Evolutionary conservation across 495 filamentous ascomycete species (phyloP), one percentile per base, ranked within the genome.

Genomic region (Trichoderma parareesei): DNA sequence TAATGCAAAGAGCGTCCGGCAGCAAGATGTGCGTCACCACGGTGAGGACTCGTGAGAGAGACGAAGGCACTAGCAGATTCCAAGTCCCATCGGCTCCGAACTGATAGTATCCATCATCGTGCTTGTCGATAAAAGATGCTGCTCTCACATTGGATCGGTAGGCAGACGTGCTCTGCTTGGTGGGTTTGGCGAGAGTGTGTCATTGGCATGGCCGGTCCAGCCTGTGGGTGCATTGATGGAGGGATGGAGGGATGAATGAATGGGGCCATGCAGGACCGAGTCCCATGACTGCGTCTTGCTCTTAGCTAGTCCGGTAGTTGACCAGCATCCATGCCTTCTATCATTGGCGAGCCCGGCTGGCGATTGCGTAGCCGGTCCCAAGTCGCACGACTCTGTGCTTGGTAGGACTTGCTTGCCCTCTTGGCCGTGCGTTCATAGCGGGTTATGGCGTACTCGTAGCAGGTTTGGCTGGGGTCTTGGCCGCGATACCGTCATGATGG

Each of bases 1-100:
- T n/a, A 57, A 35, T 37, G 53, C 53, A 37, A 33, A 37, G 37
- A 37, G 18, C 18, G 18, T 49, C 53, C 53, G 53, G 33, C 20
- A 37, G 10, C 53, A 37, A 10, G 53, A 13, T 37, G 53, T 57
- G 53, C 53, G 53, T 57, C 53, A 57, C 53, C 53, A 27, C 53
- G 53, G 53, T 57, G 53, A 57, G 53, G 53, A 57, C 53, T 57
- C 53, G 53, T 57, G 53, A 57, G 53, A 57, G 53, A 33, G 33
- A 14, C 20, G 53, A 57, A 27, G 20, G 27, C 27, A 35, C 40
- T 41, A 41, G 40, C 40, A 41, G 27, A 27, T 27, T 27, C 27
- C 27, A 27, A 27, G 27, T 27, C 27, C 40, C 40, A 41, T 41
- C 40, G 40, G 40, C 6, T 11, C 40, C 40, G 53, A 5, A 10